phyloP scores from a whole-genome alignment of 768 basidiomycete species.

The Lanmaoa pseudosensibilis region DNA sequence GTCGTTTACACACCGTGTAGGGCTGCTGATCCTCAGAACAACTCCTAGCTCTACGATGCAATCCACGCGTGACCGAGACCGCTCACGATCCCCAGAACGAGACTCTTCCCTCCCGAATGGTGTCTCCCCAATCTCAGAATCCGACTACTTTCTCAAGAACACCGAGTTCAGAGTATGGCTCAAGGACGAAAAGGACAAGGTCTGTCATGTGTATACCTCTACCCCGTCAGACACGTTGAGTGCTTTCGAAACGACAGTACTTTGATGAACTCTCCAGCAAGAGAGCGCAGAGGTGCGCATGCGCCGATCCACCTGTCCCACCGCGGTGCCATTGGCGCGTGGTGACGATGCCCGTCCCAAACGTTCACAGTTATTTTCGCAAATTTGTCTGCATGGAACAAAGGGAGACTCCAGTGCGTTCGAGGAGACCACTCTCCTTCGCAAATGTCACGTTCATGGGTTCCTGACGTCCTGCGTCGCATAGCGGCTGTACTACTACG shows the following conservation, averaged over 20 bases:
- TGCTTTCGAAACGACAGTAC: constrained; percentile 9
- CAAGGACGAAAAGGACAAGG: constrained; percentile 67
- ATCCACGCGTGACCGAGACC: neutral
- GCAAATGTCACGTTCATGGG: too few relatives aligned
- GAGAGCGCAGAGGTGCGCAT: constrained; percentile 1
- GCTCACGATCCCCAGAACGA: constrained; percentile 47
- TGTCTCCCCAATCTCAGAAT: constrained; percentile 66
- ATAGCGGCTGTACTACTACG: constrained; percentile 63
- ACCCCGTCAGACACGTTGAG: neutral
- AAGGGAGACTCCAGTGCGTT: constrained; percentile 60
- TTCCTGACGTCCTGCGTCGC: neutral
- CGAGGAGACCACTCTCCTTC: too few relatives aligned
- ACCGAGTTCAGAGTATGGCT: constrained; percentile 83
- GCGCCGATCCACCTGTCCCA: neutral
- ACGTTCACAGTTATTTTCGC: constrained; percentile 69
- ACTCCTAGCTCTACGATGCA: constrained; percentile 9
- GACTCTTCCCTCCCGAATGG: constrained; percentile 50
- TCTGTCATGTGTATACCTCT: constrained; percentile 23
- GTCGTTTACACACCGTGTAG: too few relatives aligned
- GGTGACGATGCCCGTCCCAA: constrained; percentile 12
- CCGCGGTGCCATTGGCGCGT: constrained; percentile 33
- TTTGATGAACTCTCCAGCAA: constrained; percentile 59
- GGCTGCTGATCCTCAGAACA: neutral
- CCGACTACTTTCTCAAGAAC: constrained; percentile 88
- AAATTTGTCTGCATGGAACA: constrained; percentile 93